phyloP scores from a whole-genome alignment of 768 basidiomycete species.

The Tylopilus intermedius region DNA sequence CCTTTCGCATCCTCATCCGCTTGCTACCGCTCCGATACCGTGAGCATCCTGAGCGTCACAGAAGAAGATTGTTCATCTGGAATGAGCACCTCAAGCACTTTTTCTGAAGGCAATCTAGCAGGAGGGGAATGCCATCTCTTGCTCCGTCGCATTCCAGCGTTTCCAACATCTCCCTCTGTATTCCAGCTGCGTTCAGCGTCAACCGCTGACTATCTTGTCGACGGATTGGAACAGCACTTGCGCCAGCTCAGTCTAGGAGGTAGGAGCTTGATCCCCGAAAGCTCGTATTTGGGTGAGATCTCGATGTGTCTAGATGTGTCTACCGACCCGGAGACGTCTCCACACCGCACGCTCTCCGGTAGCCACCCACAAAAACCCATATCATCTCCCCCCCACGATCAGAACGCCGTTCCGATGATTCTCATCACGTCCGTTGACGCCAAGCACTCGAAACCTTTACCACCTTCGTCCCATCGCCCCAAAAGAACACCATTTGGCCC shows the following conservation, averaged over 20 bases:
- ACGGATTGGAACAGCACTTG: conserved; percentile 17
- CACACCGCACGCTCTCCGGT: background rate
- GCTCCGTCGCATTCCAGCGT: background rate
- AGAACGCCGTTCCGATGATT: conserved; percentile 18
- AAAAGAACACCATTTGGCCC: conserved; percentile 13
- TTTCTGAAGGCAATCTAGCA: background rate
- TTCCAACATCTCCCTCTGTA: conserved; percentile 15
- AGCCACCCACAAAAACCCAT: background rate
- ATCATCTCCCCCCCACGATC: background rate
- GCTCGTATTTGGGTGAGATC: background rate
- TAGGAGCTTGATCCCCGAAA: background rate
- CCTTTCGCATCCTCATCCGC: background rate
- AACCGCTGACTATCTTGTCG: conserved; percentile 16
- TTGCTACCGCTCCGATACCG: conserved; percentile 4
- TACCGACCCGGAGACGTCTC: background rate
- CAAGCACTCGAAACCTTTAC: conserved; percentile 21
- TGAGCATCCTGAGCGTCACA: conserved; percentile 5
- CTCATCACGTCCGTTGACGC: conserved; percentile 25
- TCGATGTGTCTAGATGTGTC: background rate
- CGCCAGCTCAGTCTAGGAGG: conserved; percentile 18
- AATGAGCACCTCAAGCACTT: conserved; percentile 8
- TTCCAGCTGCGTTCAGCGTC: conserved; percentile 22
- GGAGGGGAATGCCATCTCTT: background rate
- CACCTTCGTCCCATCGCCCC: conserved; percentile 6
- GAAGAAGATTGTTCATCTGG: conserved; percentile 12